Conservation (phyloP, 2,329 filamentous ascomycete genomes). For the Tolypocladium ovalisporum region DNA sequence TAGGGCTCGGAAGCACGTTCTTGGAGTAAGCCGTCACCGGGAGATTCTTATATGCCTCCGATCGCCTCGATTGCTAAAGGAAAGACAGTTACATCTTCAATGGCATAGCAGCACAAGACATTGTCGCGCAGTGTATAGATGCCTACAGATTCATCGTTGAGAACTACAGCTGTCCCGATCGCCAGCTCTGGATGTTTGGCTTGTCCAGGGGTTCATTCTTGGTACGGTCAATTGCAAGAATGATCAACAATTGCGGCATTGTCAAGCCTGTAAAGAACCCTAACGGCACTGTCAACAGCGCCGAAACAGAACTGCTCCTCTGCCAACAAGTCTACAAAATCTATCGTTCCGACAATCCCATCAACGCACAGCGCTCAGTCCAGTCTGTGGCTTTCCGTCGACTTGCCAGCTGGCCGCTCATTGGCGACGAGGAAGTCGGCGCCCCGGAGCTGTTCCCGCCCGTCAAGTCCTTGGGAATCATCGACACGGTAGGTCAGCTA, state of each 20-base stretch:
- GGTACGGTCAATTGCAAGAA: constrained; percentile 12
- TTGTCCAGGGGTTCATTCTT: constrained; percentile 14
- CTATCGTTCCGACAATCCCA: constrained; percentile 9
- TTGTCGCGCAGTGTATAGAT: neutral
- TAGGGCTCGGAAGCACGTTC: neutral
- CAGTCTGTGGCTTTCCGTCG: constrained; percentile 7
- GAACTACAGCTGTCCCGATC: constrained; percentile 8
- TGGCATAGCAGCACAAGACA: neutral
- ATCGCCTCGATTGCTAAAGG: neutral
- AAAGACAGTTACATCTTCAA: neutral
- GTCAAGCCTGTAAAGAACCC: constrained; percentile 5
- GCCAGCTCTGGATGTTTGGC: constrained; percentile 16
- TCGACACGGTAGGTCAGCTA: neutral
- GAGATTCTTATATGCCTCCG: neutral
- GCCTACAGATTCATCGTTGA: constrained; percentile 9
- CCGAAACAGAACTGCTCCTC: neutral
- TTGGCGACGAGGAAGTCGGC: neutral
- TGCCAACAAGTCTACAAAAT: constrained; percentile 10
- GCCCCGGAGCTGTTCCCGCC: neutral
- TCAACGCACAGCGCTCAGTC: constrained; percentile 7
- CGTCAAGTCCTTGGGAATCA: neutral
- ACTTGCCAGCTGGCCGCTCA: neutral
- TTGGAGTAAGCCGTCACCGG: neutral
- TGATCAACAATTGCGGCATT: constrained; percentile 19
- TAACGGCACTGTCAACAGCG: constrained; percentile 3